phyloP scores from a whole-genome alignment of 495 filamentous ascomycete species.

The Chaetomium cochliodes region DNA sequence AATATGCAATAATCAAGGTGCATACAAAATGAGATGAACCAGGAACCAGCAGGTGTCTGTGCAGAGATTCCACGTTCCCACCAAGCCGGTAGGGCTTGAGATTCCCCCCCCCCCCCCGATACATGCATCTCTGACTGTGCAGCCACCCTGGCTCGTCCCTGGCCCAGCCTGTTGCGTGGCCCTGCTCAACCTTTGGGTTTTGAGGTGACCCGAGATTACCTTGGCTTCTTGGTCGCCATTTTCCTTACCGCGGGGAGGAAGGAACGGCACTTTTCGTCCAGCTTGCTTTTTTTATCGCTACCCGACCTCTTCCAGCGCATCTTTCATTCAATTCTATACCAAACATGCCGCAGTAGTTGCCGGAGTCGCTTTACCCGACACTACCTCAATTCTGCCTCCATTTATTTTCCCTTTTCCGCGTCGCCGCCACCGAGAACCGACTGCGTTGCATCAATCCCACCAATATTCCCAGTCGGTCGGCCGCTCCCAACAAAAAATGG shows the following conservation, averaged over 20 bases:
- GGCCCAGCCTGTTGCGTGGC: slow-evolving; percentile 2
- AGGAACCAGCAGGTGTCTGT: neutral
- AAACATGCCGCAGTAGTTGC: neutral
- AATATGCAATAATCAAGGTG: neutral
- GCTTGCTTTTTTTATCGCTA: neutral
- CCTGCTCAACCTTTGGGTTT: slow-evolving; percentile 11
- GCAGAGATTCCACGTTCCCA: neutral
- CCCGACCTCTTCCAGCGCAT: neutral
- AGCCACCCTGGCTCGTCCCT: neutral
- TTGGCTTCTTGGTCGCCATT: slow-evolving; percentile 4
- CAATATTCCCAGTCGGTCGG: neutral
- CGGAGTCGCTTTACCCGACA: neutral
- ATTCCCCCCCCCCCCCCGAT: neutral
- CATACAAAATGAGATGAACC: neutral
- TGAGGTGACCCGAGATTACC: slow-evolving; percentile 18
- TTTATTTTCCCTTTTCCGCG: neutral
- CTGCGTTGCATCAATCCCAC: slow-evolving; percentile 8
- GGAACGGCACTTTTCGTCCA: slow-evolving; percentile 1
- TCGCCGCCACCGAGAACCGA: neutral
- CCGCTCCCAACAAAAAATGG: slow-evolving; percentile 14
- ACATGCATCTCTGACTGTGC: neutral
- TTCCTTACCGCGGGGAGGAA: slow-evolving; percentile 16
- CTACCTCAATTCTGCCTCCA: neutral
- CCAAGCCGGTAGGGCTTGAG: neutral
- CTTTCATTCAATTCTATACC: neutral